A percentile compares a stretch with the other conserved stretches of the same genome.
Evolutionary conservation across 1,139 yeast genomes (phyloP).

Genomic region (Geotrichum carabidarum): DNA sequence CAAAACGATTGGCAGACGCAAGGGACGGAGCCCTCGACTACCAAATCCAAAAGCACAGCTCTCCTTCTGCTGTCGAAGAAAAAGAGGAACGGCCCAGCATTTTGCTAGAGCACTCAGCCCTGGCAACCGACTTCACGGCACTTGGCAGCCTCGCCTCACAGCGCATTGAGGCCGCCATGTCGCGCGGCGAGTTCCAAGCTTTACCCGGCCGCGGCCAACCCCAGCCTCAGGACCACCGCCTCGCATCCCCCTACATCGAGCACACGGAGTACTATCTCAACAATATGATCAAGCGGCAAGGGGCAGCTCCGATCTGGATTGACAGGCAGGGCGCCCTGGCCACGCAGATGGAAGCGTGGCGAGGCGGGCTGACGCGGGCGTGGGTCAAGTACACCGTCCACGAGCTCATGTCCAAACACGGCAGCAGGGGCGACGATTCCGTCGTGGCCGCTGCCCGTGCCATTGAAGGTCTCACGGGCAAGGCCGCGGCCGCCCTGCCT

Average conservation of each 20-base stretch:
- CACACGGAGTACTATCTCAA: slow-evolving; percentile 63
- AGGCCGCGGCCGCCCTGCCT: not conserved
- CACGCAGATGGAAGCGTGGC: slow-evolving; percentile 44
- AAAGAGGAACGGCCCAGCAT: not conserved
- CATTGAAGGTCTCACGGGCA: not conserved
- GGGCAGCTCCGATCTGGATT: slow-evolving; percentile 83
- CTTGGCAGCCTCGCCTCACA: slow-evolving; percentile 68
- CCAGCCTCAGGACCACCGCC: slow-evolving; percentile 48
- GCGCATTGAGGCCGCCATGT: slow-evolving; percentile 66
- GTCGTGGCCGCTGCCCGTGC: not conserved
- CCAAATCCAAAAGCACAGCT: slow-evolving; percentile 17
- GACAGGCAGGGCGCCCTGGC: slow-evolving; percentile 66
- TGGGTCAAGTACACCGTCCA: slow-evolving; percentile 20
- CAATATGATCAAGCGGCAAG: slow-evolving; percentile 68
- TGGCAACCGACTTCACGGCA: slow-evolving; percentile 49
- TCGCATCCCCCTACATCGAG: slow-evolving; percentile 47
- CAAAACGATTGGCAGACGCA: slow-evolving; percentile 51
- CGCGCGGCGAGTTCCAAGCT: slow-evolving; percentile 62
- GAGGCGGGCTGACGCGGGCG: slow-evolving; percentile 29
- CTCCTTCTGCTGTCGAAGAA: not conserved
- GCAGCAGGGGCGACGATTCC: not conserved
- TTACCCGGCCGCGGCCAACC: slow-evolving; percentile 52
- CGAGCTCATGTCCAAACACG: not conserved
- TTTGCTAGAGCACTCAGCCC: slow-evolving; percentile 38
- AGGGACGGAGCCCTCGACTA: slow-evolving; percentile 66